Evolutionary conservation across 495 filamentous ascomycete genomes (phyloP), one percentile per base, ranked within the genome.

Genomic region (Podospora pseudopauciseta): DNA sequence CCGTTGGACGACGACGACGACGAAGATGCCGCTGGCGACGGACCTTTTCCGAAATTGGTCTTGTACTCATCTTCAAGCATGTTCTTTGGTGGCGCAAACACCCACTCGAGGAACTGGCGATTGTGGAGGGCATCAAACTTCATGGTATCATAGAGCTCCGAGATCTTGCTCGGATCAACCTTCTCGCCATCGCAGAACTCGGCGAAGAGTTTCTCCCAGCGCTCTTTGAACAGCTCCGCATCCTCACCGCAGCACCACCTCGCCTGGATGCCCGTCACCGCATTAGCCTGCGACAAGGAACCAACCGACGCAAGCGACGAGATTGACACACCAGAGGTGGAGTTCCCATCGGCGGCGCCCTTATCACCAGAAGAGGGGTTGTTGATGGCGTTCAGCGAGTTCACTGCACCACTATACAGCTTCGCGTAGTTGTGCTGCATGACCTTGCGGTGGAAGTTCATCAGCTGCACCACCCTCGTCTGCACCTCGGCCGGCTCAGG

Each of bases 111-210:
- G 68, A 97, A 98, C 67, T 91, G 91, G 4, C 96, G 88, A 76
- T 99, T 99, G 77, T 99, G 95, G 27, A 99, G 85, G 2, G 96
- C 95, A 73, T 99, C 95, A 72, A 97, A 99, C 76, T 99, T 99
- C 94, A 98, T 97, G 32, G 93, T 97, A 78, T 99, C 95, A 75
- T 98, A 98, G 2, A 99, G 82, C 80, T 99, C 95, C 7, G 92
- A 97, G 49, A 99, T 93, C 81, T 98, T 98, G 82, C 93, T 96
- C 0, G 95, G 95, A 76, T 99, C 95, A 11, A 98, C 92, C 80
- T 98, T 99, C 70, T 99, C 95, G 4, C 90, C 90, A 76, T 99
- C 95, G 69, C 92, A 94, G 72, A 98, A 99, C 80, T 99, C 95
- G 44, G 86, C 87, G 77, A 99, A 99, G 9, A 99, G 87, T 82